A percentile compares a stretch with the other conserved stretches of the same genome.
Conservation (phyloP, 345 rosid species). For the Jatropha curcas region DNA sequence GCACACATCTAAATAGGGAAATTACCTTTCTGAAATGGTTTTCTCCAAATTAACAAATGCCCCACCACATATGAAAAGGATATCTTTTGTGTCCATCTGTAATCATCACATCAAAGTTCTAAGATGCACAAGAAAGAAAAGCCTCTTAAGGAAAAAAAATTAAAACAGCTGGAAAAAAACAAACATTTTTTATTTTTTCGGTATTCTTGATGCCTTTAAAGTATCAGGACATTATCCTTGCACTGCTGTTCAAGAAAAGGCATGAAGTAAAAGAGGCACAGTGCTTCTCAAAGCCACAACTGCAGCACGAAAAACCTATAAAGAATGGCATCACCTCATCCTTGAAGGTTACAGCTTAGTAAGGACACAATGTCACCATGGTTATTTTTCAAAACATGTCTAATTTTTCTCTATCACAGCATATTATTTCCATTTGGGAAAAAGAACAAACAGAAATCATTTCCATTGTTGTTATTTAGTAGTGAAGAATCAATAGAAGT, state of each 20-base stretch:
- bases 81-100: slow-evolving; percentile 91
- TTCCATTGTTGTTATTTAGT: not conserved
- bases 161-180: not conserved
- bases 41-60: slow-evolving; percentile 60
- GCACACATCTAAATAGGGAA: slow-evolving; percentile 15
- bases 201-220: not conserved
- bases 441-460: not conserved
- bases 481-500: not conserved
- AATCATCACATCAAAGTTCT: slow-evolving; percentile 10
- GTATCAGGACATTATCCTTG: not conserved
- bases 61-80: slow-evolving; percentile 95
- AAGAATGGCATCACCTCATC: not conserved
- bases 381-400: not conserved
- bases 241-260: not conserved
- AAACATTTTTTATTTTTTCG: not conserved
- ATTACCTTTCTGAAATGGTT: slow-evolving; percentile 35
- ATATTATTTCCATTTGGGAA: not conserved
- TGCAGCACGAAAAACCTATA: not conserved
- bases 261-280: not conserved
- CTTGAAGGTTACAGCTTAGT: not conserved
- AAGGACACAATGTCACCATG: not conserved
- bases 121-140: not conserved
- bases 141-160: not conserved
- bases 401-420: not conserved
- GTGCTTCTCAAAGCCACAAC: not conserved